Conservation (phyloP, 257 asterid species). For the Scutellaria baicalensis region DNA sequence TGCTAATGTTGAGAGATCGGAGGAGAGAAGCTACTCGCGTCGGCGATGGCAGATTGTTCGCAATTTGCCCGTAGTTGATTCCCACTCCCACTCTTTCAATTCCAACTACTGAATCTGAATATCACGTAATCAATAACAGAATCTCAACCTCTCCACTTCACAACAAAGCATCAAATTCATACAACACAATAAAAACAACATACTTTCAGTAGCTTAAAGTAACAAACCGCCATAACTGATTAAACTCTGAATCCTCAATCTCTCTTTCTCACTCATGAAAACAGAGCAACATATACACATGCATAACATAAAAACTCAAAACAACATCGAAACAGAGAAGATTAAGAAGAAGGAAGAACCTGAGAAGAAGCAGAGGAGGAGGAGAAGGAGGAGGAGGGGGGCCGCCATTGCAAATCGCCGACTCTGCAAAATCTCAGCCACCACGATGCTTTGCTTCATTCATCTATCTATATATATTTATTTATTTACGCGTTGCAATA, state of each 20-base stretch:
- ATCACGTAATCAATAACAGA: too few species aligned
- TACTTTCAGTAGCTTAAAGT: too few species aligned
- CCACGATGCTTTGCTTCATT: constrained; percentile 16
- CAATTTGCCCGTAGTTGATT: constrained; percentile 88
- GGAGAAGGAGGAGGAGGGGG: constrained; percentile 31
- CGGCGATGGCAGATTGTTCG: constrained; percentile 73
- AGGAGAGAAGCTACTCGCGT: constrained; percentile 62
- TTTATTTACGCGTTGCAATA: not conserved
- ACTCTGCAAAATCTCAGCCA: constrained; percentile 43
- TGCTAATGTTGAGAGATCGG: constrained; percentile 44
- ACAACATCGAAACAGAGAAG: not conserved
- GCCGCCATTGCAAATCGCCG: constrained; percentile 57
- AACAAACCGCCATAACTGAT: too few species aligned
- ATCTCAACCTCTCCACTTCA: too few species aligned
- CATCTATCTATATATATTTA: not conserved
- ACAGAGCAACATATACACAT: too few species aligned
- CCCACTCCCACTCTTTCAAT: constrained; percentile 47
- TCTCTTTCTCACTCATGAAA: too few species aligned
- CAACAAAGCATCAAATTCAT: too few species aligned
- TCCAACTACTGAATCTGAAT: constrained; percentile 28
- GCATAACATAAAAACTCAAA: too few species aligned
- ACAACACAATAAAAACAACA: too few species aligned
- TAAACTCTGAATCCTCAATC: too few species aligned
- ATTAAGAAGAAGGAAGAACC: constrained; percentile 28
- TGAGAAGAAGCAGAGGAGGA: constrained; percentile 40